Percentiles rank a stretch among this genome's conserved stretches.
phyloP scores from a whole-genome alignment of 2,329 filamentous ascomycete genomes.

The Verticillium isaacii region DNA sequence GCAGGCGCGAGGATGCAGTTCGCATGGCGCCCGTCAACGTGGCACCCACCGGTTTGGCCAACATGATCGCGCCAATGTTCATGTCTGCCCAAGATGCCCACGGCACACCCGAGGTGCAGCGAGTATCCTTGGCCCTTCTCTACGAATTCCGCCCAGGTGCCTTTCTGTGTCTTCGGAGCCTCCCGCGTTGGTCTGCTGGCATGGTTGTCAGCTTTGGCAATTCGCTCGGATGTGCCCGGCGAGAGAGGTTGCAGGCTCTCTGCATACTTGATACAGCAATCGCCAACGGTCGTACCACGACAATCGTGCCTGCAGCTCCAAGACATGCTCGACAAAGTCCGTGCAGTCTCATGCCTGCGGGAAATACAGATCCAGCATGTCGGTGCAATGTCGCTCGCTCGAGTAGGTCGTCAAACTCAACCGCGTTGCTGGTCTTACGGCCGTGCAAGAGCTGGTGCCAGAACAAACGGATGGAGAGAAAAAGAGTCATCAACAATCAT shows the following conservation, averaged over 20 bases:
- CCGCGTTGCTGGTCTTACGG: too few species aligned
- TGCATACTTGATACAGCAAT: background rate
- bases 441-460: too few species aligned
- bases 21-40: slow-evolving; percentile 5
- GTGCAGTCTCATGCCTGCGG: too few species aligned
- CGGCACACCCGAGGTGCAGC: background rate
- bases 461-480: too few species aligned
- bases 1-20: slow-evolving; percentile 2
- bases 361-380: too few species aligned
- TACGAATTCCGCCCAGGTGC: background rate
- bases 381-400: too few species aligned
- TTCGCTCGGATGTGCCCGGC: too few species aligned
- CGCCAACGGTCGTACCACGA: background rate
- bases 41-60: background rate
- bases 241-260: background rate
- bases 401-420: too few species aligned
- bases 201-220: too few species aligned
- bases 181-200: background rate
- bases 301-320: background rate
- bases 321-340: background rate
- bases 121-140: background rate
- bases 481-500: background rate
- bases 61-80: background rate
- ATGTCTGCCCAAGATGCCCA: background rate
- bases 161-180: background rate